Evolutionary conservation across 2,329 filamentous ascomycete genomes (phyloP).

Genomic region (Dothistroma septosporum): DNA sequence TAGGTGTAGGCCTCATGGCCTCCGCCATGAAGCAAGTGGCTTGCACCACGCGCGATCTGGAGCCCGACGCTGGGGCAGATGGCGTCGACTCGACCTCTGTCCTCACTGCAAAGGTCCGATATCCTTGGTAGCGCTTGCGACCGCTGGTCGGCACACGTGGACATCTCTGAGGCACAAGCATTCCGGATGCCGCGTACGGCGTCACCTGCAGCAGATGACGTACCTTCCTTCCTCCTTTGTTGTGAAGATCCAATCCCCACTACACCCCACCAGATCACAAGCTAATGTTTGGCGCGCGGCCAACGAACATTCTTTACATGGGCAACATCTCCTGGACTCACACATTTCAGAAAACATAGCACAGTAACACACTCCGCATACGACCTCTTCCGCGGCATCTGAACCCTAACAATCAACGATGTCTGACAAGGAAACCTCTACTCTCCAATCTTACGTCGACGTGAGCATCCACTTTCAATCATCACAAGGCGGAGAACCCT

Average conservation of each 20-base stretch:
- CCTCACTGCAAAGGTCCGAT: neutral
- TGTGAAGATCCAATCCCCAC: neutral
- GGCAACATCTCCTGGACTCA: neutral
- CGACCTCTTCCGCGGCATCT: neutral
- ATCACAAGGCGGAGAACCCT: neutral
- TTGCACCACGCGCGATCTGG: neutral
- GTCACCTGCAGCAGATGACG: too few species aligned
- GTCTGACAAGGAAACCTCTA: slow-evolving; percentile 61
- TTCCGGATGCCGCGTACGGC: neutral
- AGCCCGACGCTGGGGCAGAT: too few species aligned
- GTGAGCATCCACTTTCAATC: neutral
- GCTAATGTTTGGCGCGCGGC: neutral
- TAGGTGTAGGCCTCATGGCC: neutral
- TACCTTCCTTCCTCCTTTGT: neutral
- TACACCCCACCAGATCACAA: neutral
- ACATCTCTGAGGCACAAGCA: neutral
- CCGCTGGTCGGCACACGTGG: neutral
- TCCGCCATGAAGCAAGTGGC: neutral
- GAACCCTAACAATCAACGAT: slow-evolving; percentile 6
- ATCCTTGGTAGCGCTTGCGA: neutral
- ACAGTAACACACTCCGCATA: neutral
- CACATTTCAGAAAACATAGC: neutral
- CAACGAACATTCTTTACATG: neutral
- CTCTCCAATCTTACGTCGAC: slow-evolving; percentile 69
- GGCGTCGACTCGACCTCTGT: neutral